Percentiles rank a stretch among this genome's conserved stretches.
Evolutionary conservation across 2,329 filamentous ascomycete species (phyloP).

Genomic region (Orbilia quercus): DNA sequence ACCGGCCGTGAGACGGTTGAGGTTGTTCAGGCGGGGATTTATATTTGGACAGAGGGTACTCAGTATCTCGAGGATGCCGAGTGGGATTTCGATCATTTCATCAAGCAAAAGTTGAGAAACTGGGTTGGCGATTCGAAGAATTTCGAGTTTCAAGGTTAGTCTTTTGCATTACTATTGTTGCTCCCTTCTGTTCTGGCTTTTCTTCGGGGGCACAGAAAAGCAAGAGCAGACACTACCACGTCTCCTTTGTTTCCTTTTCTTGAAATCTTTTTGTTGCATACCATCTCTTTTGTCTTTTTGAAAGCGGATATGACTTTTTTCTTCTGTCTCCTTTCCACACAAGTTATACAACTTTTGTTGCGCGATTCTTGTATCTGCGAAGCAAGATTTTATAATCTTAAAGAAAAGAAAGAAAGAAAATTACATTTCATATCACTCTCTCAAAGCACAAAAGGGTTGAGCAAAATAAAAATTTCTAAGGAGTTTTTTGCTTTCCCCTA

Average conservation of each 20-base stretch:
- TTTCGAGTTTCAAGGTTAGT: constrained; percentile 57
- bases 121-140: constrained; percentile 66
- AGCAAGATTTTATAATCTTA: constrained; percentile 33
- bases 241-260: constrained; percentile 30
- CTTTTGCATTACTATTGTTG: constrained; percentile 17
- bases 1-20: constrained; percentile 62
- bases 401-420: constrained; percentile 19
- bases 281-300: constrained; percentile 44
- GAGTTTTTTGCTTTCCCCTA: constrained; percentile 35
- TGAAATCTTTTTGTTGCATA: constrained; percentile 13
- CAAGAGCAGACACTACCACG: constrained; percentile 21
- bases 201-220: constrained; percentile 21
- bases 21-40: constrained; percentile 71
- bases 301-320: constrained; percentile 21
- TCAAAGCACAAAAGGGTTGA: constrained; percentile 37
- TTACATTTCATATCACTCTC: constrained; percentile 13
- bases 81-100: constrained; percentile 90
- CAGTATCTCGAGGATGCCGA: constrained; percentile 74
- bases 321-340: constrained; percentile 1
- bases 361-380: constrained; percentile 53
- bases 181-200: constrained; percentile 12
- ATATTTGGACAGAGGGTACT: constrained; percentile 70
- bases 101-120: constrained; percentile 75
- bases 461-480: constrained; percentile 44
- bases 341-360: constrained; percentile 16